Conservation (phyloP, 495 filamentous ascomycete species). For the Rostrohypoxylon terebratum region DNA sequence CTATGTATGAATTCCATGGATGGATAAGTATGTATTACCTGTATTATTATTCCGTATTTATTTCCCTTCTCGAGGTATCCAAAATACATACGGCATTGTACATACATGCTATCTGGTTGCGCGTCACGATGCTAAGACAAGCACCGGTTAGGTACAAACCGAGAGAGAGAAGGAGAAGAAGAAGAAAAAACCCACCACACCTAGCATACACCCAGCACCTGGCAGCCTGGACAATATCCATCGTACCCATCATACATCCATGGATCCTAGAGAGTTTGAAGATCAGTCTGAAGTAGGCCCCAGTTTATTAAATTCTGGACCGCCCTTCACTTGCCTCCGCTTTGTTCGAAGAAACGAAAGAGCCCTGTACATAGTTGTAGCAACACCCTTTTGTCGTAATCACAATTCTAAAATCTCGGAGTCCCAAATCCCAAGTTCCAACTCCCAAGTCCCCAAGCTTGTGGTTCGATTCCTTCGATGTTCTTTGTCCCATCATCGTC, state of each 20-base stretch:
- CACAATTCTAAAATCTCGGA: conserved; percentile 12
- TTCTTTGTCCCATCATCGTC: conserved; percentile 18
- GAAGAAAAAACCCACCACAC: conserved; percentile 10
- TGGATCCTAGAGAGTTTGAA: conserved; percentile 27
- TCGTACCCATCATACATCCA: conserved; percentile 9
- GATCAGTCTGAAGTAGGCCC: conserved; percentile 41
- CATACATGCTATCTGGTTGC: conserved; percentile 19
- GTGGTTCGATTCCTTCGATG: conserved; percentile 30
- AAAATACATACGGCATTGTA: conserved; percentile 17
- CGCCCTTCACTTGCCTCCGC: conserved; percentile 42
- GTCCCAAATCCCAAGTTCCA: conserved; percentile 1
- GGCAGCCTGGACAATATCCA: neutral
- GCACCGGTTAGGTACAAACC: conserved; percentile 25
- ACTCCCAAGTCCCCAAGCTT: conserved; percentile 12
- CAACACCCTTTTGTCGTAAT: conserved; percentile 28
- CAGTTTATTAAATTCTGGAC: conserved; percentile 49
- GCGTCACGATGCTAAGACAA: conserved; percentile 36
- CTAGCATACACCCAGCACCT: neutral
- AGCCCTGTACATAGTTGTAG: conserved; percentile 18
- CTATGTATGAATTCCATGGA: neutral
- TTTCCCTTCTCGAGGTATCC: neutral
- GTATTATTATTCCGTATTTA: conserved; percentile 20
- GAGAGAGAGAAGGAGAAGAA: neutral
- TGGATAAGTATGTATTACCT: neutral
- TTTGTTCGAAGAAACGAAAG: conserved; percentile 32